Conservation (phyloP, 805 yeast genomes). For the Schwanniomyces vanrijiae region DNA sequence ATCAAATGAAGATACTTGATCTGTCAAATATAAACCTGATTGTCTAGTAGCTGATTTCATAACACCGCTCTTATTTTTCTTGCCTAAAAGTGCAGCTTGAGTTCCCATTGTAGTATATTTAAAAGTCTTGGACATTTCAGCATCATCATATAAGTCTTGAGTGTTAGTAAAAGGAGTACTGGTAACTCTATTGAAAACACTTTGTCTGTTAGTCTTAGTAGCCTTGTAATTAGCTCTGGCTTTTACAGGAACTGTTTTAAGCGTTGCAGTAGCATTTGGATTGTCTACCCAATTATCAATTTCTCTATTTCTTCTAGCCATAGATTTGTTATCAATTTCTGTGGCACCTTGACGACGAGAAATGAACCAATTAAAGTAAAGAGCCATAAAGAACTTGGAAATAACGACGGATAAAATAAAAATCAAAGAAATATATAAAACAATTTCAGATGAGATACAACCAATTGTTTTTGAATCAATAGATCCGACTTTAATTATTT, state of each 20-base stretch:
- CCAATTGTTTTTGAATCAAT: slow-evolving; percentile 90
- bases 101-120: slow-evolving; percentile 64
- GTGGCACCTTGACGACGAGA: slow-evolving; percentile 77
- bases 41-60: slow-evolving; percentile 20
- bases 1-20: slow-evolving; percentile 34
- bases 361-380: slow-evolving; percentile 84
- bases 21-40: slow-evolving; percentile 29
- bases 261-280: slow-evolving; percentile 35
- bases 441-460: slow-evolving; percentile 87
- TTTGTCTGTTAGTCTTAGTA: slow-evolving; percentile 37
- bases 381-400: slow-evolving; percentile 78
- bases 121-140: slow-evolving; percentile 39
- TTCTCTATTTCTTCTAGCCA: slow-evolving; percentile 62
- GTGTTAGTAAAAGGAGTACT: slow-evolving; percentile 39
- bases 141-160: slow-evolving; percentile 34
- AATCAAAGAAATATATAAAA: slow-evolving; percentile 74
- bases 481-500: slow-evolving; percentile 84
- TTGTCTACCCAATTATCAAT: slow-evolving; percentile 88
- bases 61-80: slow-evolving; percentile 13
- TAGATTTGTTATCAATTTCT: slow-evolving; percentile 53
- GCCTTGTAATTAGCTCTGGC: slow-evolving; percentile 51
- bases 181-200: slow-evolving; percentile 39
- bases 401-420: slow-evolving; percentile 82
- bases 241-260: slow-evolving; percentile 50
- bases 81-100: slow-evolving; percentile 47